A percentile compares a stretch with the other conserved stretches of the same genome.
phyloP scores from a whole-genome alignment of 495 filamentous ascomycete genomes.

The Chaetomium fimeti region DNA sequence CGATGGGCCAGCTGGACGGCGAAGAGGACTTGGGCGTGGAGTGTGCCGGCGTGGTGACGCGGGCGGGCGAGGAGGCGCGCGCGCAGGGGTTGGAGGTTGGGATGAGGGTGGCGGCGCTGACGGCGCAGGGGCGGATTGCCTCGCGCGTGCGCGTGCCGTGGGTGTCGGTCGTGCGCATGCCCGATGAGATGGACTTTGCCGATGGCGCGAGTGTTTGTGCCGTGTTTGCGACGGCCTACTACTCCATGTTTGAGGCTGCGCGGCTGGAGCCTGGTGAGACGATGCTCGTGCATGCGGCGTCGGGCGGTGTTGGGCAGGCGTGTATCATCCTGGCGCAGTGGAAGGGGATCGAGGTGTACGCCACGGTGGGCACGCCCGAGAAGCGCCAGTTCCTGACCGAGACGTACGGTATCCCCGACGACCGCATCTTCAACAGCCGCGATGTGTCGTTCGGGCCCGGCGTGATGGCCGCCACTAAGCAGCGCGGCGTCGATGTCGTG shows the following conservation, averaged over 20 bases:
- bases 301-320: slow-evolving; percentile 57
- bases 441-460: neutral
- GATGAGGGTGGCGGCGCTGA: slow-evolving; percentile 23
- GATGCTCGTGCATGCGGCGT: slow-evolving; percentile 57
- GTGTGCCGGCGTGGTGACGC: slow-evolving; percentile 45
- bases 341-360: slow-evolving; percentile 54
- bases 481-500: neutral
- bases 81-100: slow-evolving; percentile 43
- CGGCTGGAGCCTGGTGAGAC: slow-evolving; percentile 47
- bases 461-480: neutral
- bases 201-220: slow-evolving; percentile 33
- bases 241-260: slow-evolving; percentile 40
- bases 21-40: slow-evolving; percentile 24
- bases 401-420: slow-evolving; percentile 46
- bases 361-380: slow-evolving; percentile 50
- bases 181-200: slow-evolving; percentile 38
- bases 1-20: slow-evolving; percentile 31
- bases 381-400: slow-evolving; percentile 46
- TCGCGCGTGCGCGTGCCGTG: slow-evolving; percentile 31
- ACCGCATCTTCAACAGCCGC: slow-evolving; percentile 52
- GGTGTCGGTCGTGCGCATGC: slow-evolving; percentile 6
- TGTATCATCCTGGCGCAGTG: slow-evolving; percentile 52
- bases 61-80: slow-evolving; percentile 44
- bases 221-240: slow-evolving; percentile 38
- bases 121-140: too few relatives aligned